Percentiles rank a stretch among this genome's conserved stretches.
Evolutionary conservation across 179 eudicot genomes (phyloP).

Genomic region (Carnegiea gigantea): DNA sequence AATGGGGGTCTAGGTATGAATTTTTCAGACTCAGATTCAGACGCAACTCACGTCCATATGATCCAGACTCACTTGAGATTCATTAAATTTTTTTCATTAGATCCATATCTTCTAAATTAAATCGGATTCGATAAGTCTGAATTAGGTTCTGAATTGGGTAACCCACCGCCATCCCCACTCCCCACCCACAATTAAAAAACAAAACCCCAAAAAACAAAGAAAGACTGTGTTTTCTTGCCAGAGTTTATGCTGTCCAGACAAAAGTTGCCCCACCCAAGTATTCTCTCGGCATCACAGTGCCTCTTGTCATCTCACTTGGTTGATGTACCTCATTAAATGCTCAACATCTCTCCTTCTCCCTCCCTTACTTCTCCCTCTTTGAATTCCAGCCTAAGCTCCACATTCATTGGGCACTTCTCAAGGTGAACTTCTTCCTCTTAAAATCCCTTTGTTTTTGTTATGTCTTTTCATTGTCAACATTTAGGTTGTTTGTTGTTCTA

Average conservation of each 20-base stretch:
- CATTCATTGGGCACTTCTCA: background rate
- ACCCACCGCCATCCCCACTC: no score
- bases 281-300: background rate
- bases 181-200: no score
- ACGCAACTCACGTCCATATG: no score
- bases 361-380: no score
- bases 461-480: background rate
- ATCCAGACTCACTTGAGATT: no score
- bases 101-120: no score
- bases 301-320: background rate
- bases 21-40: no score
- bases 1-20: no score
- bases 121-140: no score
- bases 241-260: background rate
- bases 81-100: no score
- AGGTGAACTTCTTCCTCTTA: background rate
- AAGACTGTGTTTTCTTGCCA: no score
- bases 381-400: background rate
- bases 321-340: background rate
- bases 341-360: background rate
- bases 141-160: no score
- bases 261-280: conserved; percentile 26
- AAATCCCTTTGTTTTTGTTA: background rate
- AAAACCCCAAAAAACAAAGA: background rate
- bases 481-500: background rate